These are phyloP conservation scores for Globisporangium sylvaticum DNA, from an alignment of 352 stramenopile genomes.

Conservation along the genomic window DNA sequence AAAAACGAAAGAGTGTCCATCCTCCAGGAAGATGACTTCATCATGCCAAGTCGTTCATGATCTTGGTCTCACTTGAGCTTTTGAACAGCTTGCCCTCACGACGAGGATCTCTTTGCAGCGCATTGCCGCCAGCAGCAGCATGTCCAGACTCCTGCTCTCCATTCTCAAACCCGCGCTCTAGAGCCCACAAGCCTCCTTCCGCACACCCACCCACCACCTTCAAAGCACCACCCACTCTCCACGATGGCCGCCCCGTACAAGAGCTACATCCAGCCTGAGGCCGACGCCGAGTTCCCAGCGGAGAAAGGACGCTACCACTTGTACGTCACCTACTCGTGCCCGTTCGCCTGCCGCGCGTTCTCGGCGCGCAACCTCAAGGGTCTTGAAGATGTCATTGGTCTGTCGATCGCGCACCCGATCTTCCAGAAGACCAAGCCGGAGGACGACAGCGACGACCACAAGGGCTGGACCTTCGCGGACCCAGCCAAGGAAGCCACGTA, in stretches of 20 bases:
- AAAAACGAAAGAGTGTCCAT: too few species aligned
- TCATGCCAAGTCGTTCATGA: too few species aligned
- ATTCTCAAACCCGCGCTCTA: background rate
- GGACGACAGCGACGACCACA: slow-evolving; percentile 24
- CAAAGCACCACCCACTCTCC: background rate
- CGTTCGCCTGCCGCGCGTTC: slow-evolving; percentile 57
- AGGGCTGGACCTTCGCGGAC: slow-evolving; percentile 33
- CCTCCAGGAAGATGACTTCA: too few species aligned
- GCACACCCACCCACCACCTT: background rate
- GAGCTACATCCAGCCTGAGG: slow-evolving; percentile 20
- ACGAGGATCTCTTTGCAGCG: too few species aligned
- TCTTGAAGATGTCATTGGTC: slow-evolving; percentile 84
- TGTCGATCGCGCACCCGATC: slow-evolving; percentile 77
- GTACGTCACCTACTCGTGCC: slow-evolving; percentile 91
- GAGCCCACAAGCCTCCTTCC: background rate
- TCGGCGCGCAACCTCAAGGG: slow-evolving; percentile 87
- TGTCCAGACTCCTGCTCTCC: background rate
- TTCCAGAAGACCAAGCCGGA: slow-evolving; percentile 36
- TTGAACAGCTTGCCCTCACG: too few species aligned
- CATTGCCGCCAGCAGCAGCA: too few species aligned
- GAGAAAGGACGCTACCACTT: slow-evolving; percentile 78
- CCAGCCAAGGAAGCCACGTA: too few species aligned
- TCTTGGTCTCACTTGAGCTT: too few species aligned
- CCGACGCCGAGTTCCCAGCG: slow-evolving; percentile 28
- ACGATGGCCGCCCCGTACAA: slow-evolving; percentile 5